Base-by-base conservation (phyloP, 23 red algal genomes). In the Pyropia yezoensis region DNA sequence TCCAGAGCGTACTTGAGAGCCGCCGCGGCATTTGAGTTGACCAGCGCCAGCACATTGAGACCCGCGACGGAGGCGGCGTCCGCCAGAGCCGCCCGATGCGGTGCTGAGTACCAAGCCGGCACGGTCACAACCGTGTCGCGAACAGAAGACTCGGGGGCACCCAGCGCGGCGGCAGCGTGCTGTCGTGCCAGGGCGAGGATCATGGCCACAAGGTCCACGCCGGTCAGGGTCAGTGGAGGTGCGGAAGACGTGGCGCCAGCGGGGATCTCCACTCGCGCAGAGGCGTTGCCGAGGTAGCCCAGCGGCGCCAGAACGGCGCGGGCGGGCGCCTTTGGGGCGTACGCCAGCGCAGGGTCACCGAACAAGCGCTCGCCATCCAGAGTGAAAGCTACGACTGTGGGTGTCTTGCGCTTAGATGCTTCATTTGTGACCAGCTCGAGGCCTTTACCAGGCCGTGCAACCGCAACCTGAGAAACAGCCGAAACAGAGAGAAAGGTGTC, bases 341-440 rank as follows among this genome's bases (percentile, higher is more conserved):
- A 79, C 9, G 85, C 78, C 12, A 87, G 54, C 6, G 85, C 94
- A 27, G 88, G 75, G 63, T 98, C 85, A 71, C 94, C 94, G 52
- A 98, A 98, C n/a, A 86, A 69, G 45, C 87, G 81, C 77, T 87
- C 87, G 24, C 76, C 72, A 54, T 90, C 94, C 1, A 67, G 53
- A 6, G 79, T 83, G 83, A 98, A 98, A 57, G 78, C 81, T 25
- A 98, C 72, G 50, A 82, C 85, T 12, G 85, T 64, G 16, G 94
- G 94, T 26, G 94, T 90, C 60, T 98, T 89, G 27, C 94, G 82
- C 60, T 98, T 98, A 27, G 84, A 63, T 22, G 91, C 86, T 59
- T 98, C 94, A 52, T 98, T 90, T 2, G 70, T 75, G 29, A 82
- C 85, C 13, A 98, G 57, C 21, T 87, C 69, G 17, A 98, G 67